Evolutionary conservation across 176 grass and related monocot genomes (phyloP), one percentile per base, ranked within the genome.

Genomic region (Phoenix roebelenii): DNA sequence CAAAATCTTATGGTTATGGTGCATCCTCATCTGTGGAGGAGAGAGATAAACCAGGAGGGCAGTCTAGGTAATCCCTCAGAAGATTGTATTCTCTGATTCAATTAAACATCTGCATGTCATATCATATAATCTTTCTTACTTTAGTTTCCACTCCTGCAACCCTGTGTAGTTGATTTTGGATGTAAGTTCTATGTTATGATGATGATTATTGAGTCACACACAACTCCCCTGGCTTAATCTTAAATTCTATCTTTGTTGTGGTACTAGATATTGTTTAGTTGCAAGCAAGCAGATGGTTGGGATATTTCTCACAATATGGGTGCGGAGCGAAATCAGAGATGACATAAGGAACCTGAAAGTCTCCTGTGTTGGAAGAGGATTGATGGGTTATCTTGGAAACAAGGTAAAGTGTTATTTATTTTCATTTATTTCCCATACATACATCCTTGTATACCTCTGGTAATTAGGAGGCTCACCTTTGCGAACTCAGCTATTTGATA

Each of bases 201-300:
- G 0, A 44, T 44, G 9, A 44, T 44, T 6, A 2, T 7, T 12
- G 35, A 3, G 9, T 44, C 1, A 14, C 35, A 44, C 2, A 44
- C 35, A 44, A 44, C 7, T 44, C 6, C 35, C 35, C 10, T 44
- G 35, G 1, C 9, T 44, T 44, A 2, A 44, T 72, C 20, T 35
- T 25, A 25, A 30, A 23, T 44, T 29, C 24, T 23, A 14, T 32
- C 56, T 58, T 28, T 17, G 3, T 64, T 39, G 18, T 74, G 44
- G 35, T 73, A 62, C 3, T 50, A 97, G 92, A 67, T 91, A 91
- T 59, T 91, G 83, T 68, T 66, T 97, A 56, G 78, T 97, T 49
- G 87, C 92, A 26, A 91, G 87, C 69, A 97, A 97, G 76, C 92
- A 97, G 76, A 97, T 97, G 92, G 87, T 91, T 4, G 92, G 92